Evolutionary conservation across 1,284 basidiomycete species (phyloP).

Genomic region (Naganishia albida): DNA sequence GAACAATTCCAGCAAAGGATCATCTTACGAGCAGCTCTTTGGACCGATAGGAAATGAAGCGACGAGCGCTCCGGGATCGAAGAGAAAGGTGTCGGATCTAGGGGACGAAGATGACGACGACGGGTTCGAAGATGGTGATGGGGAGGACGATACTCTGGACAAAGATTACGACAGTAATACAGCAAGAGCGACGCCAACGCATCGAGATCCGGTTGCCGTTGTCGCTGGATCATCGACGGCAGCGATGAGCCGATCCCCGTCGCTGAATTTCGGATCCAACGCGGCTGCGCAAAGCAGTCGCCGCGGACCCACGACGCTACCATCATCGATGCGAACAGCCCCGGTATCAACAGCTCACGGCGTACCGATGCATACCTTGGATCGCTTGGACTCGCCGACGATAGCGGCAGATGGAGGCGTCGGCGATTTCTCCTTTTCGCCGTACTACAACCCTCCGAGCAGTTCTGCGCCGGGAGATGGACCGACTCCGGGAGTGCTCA

Average conservation of each 20-base stretch:
- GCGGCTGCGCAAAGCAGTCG: conserved; percentile 1
- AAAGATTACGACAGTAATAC: conserved; percentile 1
- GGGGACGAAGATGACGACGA: conserved; percentile 23
- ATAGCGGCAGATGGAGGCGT: background rate
- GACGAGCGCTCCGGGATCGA: conserved; percentile 4
- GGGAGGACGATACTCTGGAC: conserved; percentile 6
- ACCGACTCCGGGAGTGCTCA: conserved; percentile 9
- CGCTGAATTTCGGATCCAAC: background rate
- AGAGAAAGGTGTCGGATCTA: conserved; percentile 11
- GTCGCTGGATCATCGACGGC: background rate
- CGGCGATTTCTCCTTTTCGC: conserved; percentile 24
- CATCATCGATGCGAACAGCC: conserved; percentile 11
- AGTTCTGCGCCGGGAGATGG: conserved; percentile 3
- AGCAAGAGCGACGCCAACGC: background rate
- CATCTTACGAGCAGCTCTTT: conserved; percentile 27
- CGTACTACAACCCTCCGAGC: conserved; percentile 13
- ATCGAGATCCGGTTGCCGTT: background rate
- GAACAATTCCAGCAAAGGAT: conserved; percentile 11
- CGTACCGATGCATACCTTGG: conserved; percentile 19
- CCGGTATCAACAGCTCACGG: conserved; percentile 22
- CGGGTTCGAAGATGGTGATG: conserved; percentile 22
- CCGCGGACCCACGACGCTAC: conserved; percentile 2
- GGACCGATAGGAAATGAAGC: conserved; percentile 18
- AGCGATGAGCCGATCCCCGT: conserved; percentile 13
- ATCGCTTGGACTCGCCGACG: conserved; percentile 20